A percentile compares a stretch with the other conserved stretches of the same genome.
These are phyloP conservation scores for Polytolypa hystricis DNA, from an alignment of 2,329 filamentous ascomycete genomes.

Conservation along the genomic window DNA sequence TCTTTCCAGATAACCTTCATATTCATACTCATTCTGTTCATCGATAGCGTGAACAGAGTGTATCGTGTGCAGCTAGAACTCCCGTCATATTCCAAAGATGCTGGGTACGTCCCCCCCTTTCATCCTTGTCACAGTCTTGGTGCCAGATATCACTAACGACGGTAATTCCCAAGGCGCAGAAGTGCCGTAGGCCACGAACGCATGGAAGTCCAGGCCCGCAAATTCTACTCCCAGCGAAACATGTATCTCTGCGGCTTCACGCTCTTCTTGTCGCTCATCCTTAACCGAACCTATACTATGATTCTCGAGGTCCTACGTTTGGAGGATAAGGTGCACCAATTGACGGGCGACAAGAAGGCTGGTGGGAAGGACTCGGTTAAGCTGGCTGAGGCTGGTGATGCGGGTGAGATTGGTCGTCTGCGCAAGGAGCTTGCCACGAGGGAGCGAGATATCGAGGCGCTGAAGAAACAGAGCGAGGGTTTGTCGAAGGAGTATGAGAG, in stretches of 20 bases:
- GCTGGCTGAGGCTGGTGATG: slow-evolving; percentile 59
- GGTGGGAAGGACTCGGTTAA: slow-evolving; percentile 60
- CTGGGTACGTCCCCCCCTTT: slow-evolving; percentile 33
- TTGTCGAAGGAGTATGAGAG: slow-evolving; percentile 76
- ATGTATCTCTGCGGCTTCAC: slow-evolving; percentile 99
- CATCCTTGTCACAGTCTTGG: not conserved
- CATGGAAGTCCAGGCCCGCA: slow-evolving; percentile 96
- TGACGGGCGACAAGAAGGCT: slow-evolving; percentile 55
- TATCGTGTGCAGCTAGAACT: slow-evolving; percentile 94
- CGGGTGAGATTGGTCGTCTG: slow-evolving; percentile 67
- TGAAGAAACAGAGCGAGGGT: slow-evolving; percentile 87
- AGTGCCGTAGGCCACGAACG: slow-evolving; percentile 77
- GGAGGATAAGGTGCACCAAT: slow-evolving; percentile 79
- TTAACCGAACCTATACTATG: slow-evolving; percentile 96
- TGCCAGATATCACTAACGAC: not conserved
- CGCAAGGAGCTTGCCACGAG: slow-evolving; percentile 58
- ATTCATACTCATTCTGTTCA: slow-evolving; percentile 95
- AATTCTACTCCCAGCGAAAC: slow-evolving; percentile 99
- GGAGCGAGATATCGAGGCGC: slow-evolving; percentile 69
- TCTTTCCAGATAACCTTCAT: slow-evolving; percentile 80
- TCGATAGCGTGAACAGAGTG: slow-evolving; percentile 92
- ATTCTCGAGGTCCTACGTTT: slow-evolving; percentile 85
- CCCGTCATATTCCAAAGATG: slow-evolving; percentile 55
- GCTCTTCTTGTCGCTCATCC: slow-evolving; percentile 94
- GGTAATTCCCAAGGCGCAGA: slow-evolving; percentile 32